A percentile compares a stretch with the other conserved stretches of the same genome.
Conservation (phyloP, 2,329 filamentous ascomycete species). For the Phialophora expanda region DNA sequence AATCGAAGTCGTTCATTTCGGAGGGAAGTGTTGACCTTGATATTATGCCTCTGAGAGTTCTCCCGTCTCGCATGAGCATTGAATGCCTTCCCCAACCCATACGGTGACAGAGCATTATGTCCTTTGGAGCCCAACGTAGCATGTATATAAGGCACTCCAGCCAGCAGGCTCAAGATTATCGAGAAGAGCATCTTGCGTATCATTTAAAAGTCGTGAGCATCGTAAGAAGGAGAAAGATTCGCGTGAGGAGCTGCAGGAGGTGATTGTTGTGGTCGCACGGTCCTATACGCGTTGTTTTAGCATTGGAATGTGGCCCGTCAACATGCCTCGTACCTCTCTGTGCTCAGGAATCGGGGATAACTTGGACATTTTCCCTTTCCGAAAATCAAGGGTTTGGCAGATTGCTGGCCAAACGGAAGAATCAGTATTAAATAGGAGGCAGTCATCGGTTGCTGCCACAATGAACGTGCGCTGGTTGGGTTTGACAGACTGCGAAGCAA, state of each 20-base stretch:
- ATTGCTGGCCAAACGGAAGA: background rate
- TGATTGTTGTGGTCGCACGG: conserved; percentile 27
- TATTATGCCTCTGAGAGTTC: background rate
- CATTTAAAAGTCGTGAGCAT: background rate
- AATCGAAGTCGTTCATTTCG: background rate
- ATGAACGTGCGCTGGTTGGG: background rate
- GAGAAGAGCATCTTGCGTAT: conserved; percentile 14
- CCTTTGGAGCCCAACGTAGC: background rate
- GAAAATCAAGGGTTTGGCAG: background rate
- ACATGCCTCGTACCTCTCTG: conserved; percentile 9
- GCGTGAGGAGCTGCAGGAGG: background rate
- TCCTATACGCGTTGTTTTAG: conserved; percentile 26
- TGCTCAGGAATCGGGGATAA: background rate
- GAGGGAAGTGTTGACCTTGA: conserved; percentile 5
- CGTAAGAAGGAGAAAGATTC: background rate
- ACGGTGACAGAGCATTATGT: conserved; percentile 5
- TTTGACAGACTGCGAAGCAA: background rate
- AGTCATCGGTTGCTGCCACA: background rate
- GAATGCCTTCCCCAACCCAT: conserved; percentile 10
- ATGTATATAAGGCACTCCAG: background rate
- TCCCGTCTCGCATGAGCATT: conserved; percentile 12
- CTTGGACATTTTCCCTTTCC: background rate
- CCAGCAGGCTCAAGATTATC: conserved; percentile 15
- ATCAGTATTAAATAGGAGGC: background rate
- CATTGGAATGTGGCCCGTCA: conserved; percentile 28